Conservation (phyloP, 163 green algal genomes). For the Scenedesmus sp. region DNA sequence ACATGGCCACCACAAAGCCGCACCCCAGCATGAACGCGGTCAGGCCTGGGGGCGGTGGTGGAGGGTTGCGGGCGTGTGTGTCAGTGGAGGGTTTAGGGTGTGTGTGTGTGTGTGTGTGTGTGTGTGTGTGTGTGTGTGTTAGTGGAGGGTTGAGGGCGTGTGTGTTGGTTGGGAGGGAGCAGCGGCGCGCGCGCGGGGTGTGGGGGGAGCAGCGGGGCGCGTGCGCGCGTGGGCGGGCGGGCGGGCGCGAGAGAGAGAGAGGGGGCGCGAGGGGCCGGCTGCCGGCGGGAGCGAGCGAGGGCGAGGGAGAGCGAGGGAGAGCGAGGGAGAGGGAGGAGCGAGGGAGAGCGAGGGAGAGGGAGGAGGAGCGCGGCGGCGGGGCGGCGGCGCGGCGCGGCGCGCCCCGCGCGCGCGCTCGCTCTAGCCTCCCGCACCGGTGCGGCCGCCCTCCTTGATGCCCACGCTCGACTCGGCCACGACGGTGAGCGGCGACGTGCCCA, state of each 20-base stretch:
- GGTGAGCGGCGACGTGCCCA: slow-evolving; percentile 77
- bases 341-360: neutral
- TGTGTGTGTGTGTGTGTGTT: too few species aligned
- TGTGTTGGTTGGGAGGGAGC: too few species aligned
- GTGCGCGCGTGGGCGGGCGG: too few species aligned
- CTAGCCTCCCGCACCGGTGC: slow-evolving; percentile 55
- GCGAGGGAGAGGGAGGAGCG: neutral
- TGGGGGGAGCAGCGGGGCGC: too few species aligned
- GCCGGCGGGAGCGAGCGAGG: too few species aligned
- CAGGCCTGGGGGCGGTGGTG: slow-evolving; percentile 60
- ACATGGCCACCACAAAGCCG: slow-evolving; percentile 56
- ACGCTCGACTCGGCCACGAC: slow-evolving; percentile 54
- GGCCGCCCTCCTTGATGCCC: slow-evolving; percentile 83
- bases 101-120: too few species aligned
- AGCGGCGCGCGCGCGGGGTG: too few species aligned
- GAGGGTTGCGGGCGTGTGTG: too few species aligned
- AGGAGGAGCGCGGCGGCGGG: neutral
- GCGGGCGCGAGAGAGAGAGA: too few species aligned
- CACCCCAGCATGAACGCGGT: slow-evolving; percentile 63
- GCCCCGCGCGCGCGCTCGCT: neutral
- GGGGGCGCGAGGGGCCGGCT: too few species aligned
- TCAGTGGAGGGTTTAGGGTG: too few species aligned
- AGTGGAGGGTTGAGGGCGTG: too few species aligned
- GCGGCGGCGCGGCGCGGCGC: neutral
- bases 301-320: neutral